Base-by-base conservation (phyloP, 352 stramenopile genomes). In the Elongisporangium anandrum region DNA sequence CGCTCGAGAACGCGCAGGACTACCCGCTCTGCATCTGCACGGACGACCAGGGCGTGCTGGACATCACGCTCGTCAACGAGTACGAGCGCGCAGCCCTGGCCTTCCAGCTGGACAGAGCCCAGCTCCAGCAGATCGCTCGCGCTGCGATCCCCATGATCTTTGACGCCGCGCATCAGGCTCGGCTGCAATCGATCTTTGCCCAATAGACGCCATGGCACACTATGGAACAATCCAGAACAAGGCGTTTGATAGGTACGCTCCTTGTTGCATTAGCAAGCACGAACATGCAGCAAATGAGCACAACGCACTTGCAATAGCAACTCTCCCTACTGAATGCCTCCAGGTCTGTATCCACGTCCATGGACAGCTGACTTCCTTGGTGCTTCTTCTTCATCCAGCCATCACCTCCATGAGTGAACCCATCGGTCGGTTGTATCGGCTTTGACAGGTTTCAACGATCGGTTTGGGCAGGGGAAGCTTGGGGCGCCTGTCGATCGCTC, bases 11-110 rank as follows among this genome's bases (percentile, higher is more conserved):
- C 8, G 24, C 21, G 0, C 26, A 19, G 4, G 22, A 65, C 54
- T 77, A 98, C 65, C 92, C 92, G 3, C 72, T 98, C 56, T 91
- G 81, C 59, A 73, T 98, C 15, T 96, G 88, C 65, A 98, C 95
- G 4, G 95, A 98, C 63, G 95, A 98, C 74, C 78, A 88, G 24
- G 94, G 95, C 34, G 84, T 98, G 15, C 89, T 98, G 52, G 77
- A 86, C 61, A 98, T 92, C 2, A 92, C 85, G 52, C 62, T 96
- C 17, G 92, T 91, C 4, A 83, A 73, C 41, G 95, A 98, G 69
- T 93, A 96, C 41, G 65, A 90, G 38, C 78, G 96, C 16, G 77
- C 94, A 0, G 79, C 77, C 0, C 69, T 77, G 26, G 86, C 89
- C 19, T 97, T 95, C 61, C 60, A 64, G 15, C 72, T 98, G 22